phyloP scores from a whole-genome alignment of 345 rosid genomes.

The Gossypium arboreum region DNA sequence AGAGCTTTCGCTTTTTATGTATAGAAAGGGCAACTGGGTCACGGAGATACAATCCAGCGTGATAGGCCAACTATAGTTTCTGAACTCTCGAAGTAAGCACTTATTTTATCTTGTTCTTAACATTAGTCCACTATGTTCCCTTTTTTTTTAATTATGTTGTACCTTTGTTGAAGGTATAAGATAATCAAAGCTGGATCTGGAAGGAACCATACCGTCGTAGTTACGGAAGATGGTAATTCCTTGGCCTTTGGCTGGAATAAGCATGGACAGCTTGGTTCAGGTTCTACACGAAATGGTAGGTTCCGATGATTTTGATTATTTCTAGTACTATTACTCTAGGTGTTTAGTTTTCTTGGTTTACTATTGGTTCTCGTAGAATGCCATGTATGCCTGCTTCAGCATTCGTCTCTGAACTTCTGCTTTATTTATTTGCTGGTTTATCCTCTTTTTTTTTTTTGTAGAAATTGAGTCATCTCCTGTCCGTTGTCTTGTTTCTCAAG shows the following conservation, averaged over 20 bases:
- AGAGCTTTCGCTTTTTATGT: slow-evolving; percentile 26
- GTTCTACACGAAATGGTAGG: slow-evolving; percentile 70
- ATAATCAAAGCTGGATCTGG: slow-evolving; percentile 72
- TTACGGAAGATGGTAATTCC: slow-evolving; percentile 71
- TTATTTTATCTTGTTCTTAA: background rate
- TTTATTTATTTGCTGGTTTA: slow-evolving; percentile 10
- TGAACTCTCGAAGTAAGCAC: slow-evolving; percentile 73
- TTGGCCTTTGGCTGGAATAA: slow-evolving; percentile 96
- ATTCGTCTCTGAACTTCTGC: background rate
- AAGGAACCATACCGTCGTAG: slow-evolving; percentile 74
- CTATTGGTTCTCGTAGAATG: background rate
- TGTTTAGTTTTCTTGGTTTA: background rate
- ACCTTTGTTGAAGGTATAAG: slow-evolving; percentile 34
- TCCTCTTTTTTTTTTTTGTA: slow-evolving; percentile 24
- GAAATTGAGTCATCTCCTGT: slow-evolving; percentile 77
- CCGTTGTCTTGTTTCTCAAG: slow-evolving; percentile 75
- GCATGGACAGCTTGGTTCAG: slow-evolving; percentile 91
- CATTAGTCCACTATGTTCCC: background rate
- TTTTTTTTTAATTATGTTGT: background rate
- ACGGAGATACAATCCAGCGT: slow-evolving; percentile 85
- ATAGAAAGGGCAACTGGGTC: slow-evolving; percentile 97
- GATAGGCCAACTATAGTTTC: slow-evolving; percentile 90
- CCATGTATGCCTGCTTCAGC: too few relatives aligned
- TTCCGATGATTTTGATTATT: background rate
- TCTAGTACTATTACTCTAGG: background rate